Conservation (phyloP, 2,329 filamentous ascomycete genomes). For the Graphium sp. region DNA sequence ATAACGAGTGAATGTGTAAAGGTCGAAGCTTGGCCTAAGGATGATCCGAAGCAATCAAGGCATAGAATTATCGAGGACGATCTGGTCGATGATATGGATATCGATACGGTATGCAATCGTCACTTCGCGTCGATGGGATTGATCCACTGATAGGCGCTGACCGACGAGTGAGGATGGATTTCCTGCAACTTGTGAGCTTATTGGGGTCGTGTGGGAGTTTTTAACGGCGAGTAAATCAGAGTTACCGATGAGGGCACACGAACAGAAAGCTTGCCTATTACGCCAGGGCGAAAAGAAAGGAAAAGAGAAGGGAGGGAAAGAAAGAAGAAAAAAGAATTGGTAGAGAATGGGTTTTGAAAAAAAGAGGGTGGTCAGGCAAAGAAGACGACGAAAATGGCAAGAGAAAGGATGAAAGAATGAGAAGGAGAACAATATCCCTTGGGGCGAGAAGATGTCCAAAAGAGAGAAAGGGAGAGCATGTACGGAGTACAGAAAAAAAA, state of each 20-base stretch:
- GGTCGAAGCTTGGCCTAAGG: too few relatives aligned
- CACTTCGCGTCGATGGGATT: too few relatives aligned
- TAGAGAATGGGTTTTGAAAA: slow-evolving; percentile 5
- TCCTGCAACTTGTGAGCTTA: too few relatives aligned
- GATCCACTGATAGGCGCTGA: too few relatives aligned
- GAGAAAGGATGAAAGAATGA: slow-evolving; percentile 4
- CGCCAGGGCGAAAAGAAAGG: slow-evolving; percentile 1
- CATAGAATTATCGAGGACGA: too few relatives aligned
- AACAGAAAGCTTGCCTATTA: neutral
- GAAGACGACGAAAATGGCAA: slow-evolving; percentile 4
- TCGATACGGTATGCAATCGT: too few relatives aligned
- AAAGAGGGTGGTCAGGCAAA: slow-evolving; percentile 5
- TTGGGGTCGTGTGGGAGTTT: too few relatives aligned
- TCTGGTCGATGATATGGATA: too few relatives aligned
- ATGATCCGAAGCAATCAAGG: too few relatives aligned
- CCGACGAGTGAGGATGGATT: too few relatives aligned
- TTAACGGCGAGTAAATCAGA: too few relatives aligned
- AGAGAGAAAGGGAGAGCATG: slow-evolving; percentile 1
- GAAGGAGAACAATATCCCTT: neutral
- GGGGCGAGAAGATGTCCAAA: slow-evolving; percentile 1
- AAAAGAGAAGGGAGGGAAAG: slow-evolving; percentile 1
- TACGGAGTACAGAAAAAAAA: slow-evolving; percentile 1
- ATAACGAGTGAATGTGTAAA: too few relatives aligned
- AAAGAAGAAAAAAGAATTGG: slow-evolving; percentile 3
- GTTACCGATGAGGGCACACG: slow-evolving; percentile 1